A percentile compares a stretch with the other conserved stretches of the same genome.
Evolutionary conservation across 495 filamentous ascomycete genomes (phyloP).

Genomic region (Hypoxylon lienhwacheense): DNA sequence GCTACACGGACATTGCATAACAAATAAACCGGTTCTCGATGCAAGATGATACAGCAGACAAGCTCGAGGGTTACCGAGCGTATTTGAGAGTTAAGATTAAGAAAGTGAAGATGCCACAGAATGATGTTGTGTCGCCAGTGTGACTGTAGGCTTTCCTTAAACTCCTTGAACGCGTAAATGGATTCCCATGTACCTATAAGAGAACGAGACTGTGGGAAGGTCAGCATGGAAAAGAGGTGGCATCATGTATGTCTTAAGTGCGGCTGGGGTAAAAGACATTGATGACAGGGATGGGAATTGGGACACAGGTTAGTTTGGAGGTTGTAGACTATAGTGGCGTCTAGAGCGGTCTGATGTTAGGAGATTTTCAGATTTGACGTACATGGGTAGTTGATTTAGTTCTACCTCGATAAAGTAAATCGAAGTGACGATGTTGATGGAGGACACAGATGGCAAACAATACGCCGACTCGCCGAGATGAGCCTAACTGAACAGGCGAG

Average conservation of each 20-base stretch:
- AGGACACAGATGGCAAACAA: constrained; percentile 1
- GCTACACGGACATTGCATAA: constrained; percentile 27
- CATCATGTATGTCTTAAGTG: constrained; percentile 34
- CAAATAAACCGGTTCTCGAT: constrained; percentile 12
- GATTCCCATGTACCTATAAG: constrained; percentile 12
- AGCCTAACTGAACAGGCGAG: neutral
- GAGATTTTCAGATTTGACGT: constrained; percentile 18
- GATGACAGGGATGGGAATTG: constrained; percentile 17
- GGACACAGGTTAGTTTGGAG: too few relatives aligned
- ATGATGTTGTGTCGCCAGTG: constrained; percentile 14
- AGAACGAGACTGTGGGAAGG: constrained; percentile 6
- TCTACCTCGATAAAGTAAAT: constrained; percentile 14
- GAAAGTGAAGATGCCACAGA: constrained; percentile 16
- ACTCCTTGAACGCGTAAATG: too few relatives aligned
- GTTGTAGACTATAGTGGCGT: constrained; percentile 29
- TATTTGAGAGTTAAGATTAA: constrained; percentile 18
- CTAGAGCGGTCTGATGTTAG: constrained; percentile 25
- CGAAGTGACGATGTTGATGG: neutral
- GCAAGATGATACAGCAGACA: constrained; percentile 28
- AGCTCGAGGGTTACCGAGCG: constrained; percentile 14
- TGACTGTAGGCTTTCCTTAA: constrained; percentile 15
- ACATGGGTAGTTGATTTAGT: neutral
- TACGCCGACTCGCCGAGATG: neutral
- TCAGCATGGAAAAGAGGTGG: constrained; percentile 15
- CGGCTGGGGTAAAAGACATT: constrained; percentile 16